Evolutionary conservation across 2,329 filamentous ascomycete genomes (phyloP).

Genomic region (Cladosporium sp.): DNA sequence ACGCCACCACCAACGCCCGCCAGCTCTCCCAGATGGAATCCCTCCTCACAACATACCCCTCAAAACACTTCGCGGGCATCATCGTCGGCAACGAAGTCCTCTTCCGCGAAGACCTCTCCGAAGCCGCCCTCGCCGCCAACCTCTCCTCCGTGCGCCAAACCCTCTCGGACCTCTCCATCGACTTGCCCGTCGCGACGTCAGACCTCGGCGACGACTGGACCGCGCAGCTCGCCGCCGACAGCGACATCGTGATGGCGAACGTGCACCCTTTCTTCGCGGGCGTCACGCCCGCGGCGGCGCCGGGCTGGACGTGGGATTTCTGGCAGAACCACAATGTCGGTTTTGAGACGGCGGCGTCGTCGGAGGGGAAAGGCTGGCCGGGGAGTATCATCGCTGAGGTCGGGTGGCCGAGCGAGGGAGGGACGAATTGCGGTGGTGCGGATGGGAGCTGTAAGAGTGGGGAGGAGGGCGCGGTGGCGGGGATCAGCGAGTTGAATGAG

Average conservation of each 20-base stretch:
- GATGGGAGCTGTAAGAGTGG: constrained; percentile 53
- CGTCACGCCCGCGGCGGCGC: constrained; percentile 66
- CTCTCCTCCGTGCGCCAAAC: constrained; percentile 72
- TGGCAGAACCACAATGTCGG: constrained; percentile 70
- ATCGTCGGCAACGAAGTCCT: constrained; percentile 67
- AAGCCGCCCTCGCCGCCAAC: constrained; percentile 62
- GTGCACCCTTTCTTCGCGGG: constrained; percentile 96
- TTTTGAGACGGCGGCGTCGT: constrained; percentile 59
- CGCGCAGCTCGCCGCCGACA: constrained; percentile 63
- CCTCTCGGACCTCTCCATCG: constrained; percentile 65
- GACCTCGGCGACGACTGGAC: constrained; percentile 91
- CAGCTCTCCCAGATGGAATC: constrained; percentile 84
- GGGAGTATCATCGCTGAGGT: constrained; percentile 75
- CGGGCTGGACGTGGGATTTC: constrained; percentile 80
- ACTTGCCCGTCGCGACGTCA: constrained; percentile 79
- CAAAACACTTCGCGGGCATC: constrained; percentile 59
- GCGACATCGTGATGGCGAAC: constrained; percentile 93
- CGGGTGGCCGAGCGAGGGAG: constrained; percentile 85
- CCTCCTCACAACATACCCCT: constrained; percentile 68
- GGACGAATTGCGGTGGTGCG: constrained; percentile 70
- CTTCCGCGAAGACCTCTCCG: constrained; percentile 66
- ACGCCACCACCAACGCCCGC: constrained; percentile 78
- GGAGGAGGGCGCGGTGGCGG: constrained; percentile 70
- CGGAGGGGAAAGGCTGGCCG: constrained; percentile 56
- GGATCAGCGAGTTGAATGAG: constrained; percentile 77